Conservation (phyloP, 2,329 filamentous ascomycete genomes). For the Diaporthe australafricana region DNA sequence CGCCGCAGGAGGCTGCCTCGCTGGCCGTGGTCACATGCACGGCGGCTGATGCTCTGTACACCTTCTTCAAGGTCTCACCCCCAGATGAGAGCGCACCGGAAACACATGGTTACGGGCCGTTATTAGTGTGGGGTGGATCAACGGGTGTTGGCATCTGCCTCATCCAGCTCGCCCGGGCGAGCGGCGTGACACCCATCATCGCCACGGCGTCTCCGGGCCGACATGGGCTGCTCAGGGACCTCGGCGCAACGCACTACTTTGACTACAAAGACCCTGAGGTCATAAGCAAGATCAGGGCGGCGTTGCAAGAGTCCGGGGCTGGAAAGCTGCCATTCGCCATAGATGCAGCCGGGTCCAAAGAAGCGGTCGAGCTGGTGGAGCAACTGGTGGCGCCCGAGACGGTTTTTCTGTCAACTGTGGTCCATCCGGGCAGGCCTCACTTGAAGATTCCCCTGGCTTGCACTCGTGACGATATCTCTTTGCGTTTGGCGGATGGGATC, state of each 20-base stretch:
- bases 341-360: background rate
- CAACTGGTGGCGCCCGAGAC: background rate
- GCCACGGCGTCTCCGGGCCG: slow-evolving; percentile 1
- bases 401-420: background rate
- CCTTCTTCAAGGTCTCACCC: background rate
- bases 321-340: background rate
- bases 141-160: background rate
- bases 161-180: background rate
- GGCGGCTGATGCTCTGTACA: background rate
- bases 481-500: background rate
- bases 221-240: background rate
- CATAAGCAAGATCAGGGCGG: background rate
- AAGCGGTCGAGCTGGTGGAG: background rate
- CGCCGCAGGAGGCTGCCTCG: slow-evolving; percentile 6
- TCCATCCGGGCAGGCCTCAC: background rate
- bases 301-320: background rate
- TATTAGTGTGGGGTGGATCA: slow-evolving; percentile 9
- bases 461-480: background rate
- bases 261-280: slow-evolving; percentile 2
- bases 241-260: slow-evolving; percentile 5
- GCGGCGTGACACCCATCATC: background rate
- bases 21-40: background rate
- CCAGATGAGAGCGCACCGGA: background rate
- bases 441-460: background rate
- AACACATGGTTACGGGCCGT: background rate